Evolutionary conservation across 2,329 filamentous ascomycete species (phyloP).

Genomic region (Blastomyces parvus): DNA sequence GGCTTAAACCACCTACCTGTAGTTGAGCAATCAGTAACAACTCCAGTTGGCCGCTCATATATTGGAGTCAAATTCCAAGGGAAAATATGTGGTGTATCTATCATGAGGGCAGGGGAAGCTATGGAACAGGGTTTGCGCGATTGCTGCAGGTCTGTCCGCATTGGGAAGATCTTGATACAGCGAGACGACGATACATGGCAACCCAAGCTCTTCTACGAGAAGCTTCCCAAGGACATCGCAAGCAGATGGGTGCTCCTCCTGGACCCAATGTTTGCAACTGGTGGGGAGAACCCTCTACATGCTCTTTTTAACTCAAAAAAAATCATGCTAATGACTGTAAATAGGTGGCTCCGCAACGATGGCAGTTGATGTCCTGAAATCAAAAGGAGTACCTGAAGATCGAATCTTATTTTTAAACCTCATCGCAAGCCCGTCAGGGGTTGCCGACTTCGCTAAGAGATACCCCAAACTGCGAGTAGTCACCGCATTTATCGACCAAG

Average conservation of each 20-base stretch:
- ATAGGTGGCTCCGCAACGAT: slow-evolving; percentile 88
- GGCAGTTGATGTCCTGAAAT: slow-evolving; percentile 88
- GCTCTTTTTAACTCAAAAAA: neutral
- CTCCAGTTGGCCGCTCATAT: slow-evolving; percentile 80
- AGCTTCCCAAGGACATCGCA: slow-evolving; percentile 87
- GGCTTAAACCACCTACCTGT: slow-evolving; percentile 94
- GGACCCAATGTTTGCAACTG: slow-evolving; percentile 98
- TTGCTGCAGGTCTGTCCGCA: slow-evolving; percentile 94
- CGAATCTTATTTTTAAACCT: slow-evolving; percentile 93
- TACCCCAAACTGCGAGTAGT: slow-evolving; percentile 87
- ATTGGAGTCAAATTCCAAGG: slow-evolving; percentile 90
- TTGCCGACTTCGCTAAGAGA: slow-evolving; percentile 76
- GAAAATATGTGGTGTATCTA: slow-evolving; percentile 96
- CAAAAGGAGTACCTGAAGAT: slow-evolving; percentile 84
- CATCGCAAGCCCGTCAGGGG: slow-evolving; percentile 91
- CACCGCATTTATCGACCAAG: slow-evolving; percentile 91
- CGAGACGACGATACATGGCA: slow-evolving; percentile 87
- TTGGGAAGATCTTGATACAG: slow-evolving; percentile 97
- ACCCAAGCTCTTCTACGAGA: slow-evolving; percentile 95
- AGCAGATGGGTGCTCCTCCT: slow-evolving; percentile 86
- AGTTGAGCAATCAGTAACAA: slow-evolving; percentile 78
- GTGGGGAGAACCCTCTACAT: slow-evolving; percentile 40
- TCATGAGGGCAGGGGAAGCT: slow-evolving; percentile 95
- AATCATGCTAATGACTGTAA: neutral
- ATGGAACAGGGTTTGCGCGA: slow-evolving; percentile 97